A percentile compares a stretch with the other conserved stretches of the same genome.
These are phyloP conservation scores for Carallia brachiata DNA, from an alignment of 345 rosid genomes.

Conservation along the genomic window DNA sequence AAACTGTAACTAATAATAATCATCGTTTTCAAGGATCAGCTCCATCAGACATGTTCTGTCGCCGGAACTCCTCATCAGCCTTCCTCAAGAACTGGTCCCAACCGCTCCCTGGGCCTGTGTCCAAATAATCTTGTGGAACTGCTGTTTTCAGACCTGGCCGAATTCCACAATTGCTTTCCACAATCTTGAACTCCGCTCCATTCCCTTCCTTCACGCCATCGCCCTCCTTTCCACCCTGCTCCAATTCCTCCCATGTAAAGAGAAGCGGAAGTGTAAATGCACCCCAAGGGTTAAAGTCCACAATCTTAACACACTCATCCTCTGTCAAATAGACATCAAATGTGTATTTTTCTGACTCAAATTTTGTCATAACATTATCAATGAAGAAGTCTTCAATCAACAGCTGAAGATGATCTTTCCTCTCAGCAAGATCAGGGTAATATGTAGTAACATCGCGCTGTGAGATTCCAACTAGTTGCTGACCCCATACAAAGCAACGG, in stretches of 20 bases:
- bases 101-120: slow-evolving; percentile 62
- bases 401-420: slow-evolving; percentile 33
- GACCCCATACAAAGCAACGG: slow-evolving; percentile 60
- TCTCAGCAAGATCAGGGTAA: slow-evolving; percentile 53
- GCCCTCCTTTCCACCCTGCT: slow-evolving; percentile 31
- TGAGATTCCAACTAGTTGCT: slow-evolving; percentile 58
- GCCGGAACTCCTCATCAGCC: slow-evolving; percentile 48
- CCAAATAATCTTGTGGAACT: slow-evolving; percentile 70
- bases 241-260: slow-evolving; percentile 77
- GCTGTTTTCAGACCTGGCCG: slow-evolving; percentile 69
- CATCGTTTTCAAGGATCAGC: not conserved
- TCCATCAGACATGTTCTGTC: slow-evolving; percentile 23
- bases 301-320: slow-evolving; percentile 50
- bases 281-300: slow-evolving; percentile 92
- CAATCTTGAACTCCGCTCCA: slow-evolving; percentile 51
- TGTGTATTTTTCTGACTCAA: slow-evolving; percentile 56
- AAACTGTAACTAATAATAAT: not conserved
- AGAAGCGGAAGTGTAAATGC: slow-evolving; percentile 68
- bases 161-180: slow-evolving; percentile 58
- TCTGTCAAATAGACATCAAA: slow-evolving; percentile 66
- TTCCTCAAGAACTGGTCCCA: slow-evolving; percentile 74
- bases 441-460: slow-evolving; percentile 79
- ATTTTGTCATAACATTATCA: slow-evolving; percentile 36
- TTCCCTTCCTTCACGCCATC: slow-evolving; percentile 22
- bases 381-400: slow-evolving; percentile 51